Conservation (phyloP, 768 basidiomycete species). For the Calvatia gigantea region DNA sequence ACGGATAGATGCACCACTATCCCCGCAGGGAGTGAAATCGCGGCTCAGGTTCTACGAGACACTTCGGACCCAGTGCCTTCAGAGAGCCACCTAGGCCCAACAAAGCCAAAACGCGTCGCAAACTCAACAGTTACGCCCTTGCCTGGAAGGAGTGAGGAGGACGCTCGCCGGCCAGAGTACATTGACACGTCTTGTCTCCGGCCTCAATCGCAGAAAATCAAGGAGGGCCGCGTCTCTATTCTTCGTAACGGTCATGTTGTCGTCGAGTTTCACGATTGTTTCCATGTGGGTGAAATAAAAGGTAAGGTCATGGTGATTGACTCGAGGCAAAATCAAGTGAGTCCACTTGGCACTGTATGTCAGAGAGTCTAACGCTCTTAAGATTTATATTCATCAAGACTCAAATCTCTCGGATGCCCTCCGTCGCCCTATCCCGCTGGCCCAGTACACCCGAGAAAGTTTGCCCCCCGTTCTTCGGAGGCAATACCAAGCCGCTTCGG, state of each 20-base stretch:
- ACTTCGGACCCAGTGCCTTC: background rate
- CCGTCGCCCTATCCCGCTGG: constrained; percentile 41
- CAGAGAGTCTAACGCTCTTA: background rate
- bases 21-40: background rate
- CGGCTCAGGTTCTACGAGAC: too few species aligned
- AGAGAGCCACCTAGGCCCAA: background rate
- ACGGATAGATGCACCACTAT: background rate
- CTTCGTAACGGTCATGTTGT: constrained; percentile 1
- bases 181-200: constrained; percentile 1
- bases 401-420: constrained; percentile 49
- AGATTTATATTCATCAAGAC: constrained; percentile 45
- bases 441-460: constrained; percentile 27
- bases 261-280: background rate
- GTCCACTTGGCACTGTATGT: background rate
- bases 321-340: background rate
- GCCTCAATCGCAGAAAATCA: background rate
- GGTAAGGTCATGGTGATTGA: constrained; percentile 2
- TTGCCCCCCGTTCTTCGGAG: constrained; percentile 41
- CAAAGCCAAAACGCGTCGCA: background rate
- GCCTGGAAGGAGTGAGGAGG: background rate
- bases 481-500: constrained; percentile 43
- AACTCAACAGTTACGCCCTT: background rate
- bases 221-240: background rate
- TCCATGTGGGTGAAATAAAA: background rate
- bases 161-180: background rate